Conservation (phyloP, 225 moss, liverwort and hornwort species). For the Pseudisothecium myosuroides region DNA sequence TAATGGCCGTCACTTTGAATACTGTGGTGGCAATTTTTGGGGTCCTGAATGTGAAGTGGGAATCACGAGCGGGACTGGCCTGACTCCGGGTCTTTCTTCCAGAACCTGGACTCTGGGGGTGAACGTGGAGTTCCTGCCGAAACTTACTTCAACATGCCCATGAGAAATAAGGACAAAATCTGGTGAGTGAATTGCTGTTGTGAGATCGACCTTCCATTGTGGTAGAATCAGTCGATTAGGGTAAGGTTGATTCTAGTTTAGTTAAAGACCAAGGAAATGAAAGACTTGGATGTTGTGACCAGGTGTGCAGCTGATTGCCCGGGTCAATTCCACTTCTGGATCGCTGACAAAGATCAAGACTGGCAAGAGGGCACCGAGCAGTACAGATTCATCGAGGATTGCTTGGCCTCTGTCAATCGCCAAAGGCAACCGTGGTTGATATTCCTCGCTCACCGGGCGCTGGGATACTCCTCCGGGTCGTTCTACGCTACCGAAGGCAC, state of each 20-base stretch:
- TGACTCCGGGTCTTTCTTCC: too few relatives aligned
- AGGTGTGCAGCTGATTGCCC: conserved; percentile 55
- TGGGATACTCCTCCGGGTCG: conserved; percentile 68
- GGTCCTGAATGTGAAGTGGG: too few relatives aligned
- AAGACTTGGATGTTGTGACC: not conserved
- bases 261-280: not conserved
- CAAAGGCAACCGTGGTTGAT: conserved; percentile 70
- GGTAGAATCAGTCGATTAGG: not conserved
- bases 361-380: conserved; percentile 65
- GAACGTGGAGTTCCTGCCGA: conserved; percentile 17
- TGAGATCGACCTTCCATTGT: not conserved
- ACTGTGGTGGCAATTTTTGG: too few relatives aligned
- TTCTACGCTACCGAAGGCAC: too few relatives aligned
- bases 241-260: not conserved
- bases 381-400: conserved; percentile 46
- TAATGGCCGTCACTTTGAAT: not conserved
- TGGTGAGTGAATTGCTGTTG: too few relatives aligned
- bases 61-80: too few relatives aligned
- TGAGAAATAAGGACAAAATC: too few relatives aligned
- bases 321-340: conserved; percentile 72
- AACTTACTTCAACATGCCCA: conserved; percentile 11
- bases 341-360: conserved; percentile 52
- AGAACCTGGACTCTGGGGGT: too few relatives aligned
- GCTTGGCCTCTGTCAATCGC: conserved; percentile 39
- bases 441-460: conserved; percentile 42